Conservation (phyloP, 345 rosid genomes). For the Salix viminalis region DNA sequence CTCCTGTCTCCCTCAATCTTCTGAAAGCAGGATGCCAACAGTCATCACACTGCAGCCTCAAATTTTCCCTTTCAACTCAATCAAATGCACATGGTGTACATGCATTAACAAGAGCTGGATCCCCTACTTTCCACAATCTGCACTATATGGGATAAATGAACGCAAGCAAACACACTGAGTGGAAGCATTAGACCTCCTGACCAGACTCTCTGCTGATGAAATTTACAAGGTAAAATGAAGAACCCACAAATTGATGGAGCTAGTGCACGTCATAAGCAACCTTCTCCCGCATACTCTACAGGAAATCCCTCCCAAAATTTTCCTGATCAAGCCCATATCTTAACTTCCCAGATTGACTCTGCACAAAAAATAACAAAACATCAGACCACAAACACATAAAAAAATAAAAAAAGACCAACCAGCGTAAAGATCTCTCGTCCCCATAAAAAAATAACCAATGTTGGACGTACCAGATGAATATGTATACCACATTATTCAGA, state of each 20-base stretch:
- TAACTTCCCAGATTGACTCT: constrained; percentile 36
- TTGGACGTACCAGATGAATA: neutral
- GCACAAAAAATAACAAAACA: constrained; percentile 17
- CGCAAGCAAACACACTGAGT: constrained; percentile 46
- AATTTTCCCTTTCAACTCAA: constrained; percentile 12
- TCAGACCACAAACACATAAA: constrained; percentile 1
- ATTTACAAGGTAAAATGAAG: constrained; percentile 36
- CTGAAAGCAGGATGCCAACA: constrained; percentile 11
- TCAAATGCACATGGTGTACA: constrained; percentile 24
- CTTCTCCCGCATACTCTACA: constrained; percentile 27
- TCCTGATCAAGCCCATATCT: constrained; percentile 27
- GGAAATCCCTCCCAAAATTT: constrained; percentile 24
- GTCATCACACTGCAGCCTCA: constrained; percentile 19
- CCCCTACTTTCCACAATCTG: constrained; percentile 30
- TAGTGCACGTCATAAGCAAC: constrained; percentile 13
- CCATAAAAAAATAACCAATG: neutral
- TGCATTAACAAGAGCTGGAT: constrained; percentile 23
- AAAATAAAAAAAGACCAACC: neutral
- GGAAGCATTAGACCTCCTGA: constrained; percentile 37
- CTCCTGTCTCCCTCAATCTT: constrained; percentile 27
- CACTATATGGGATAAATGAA: constrained; percentile 23
- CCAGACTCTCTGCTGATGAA: constrained; percentile 20
- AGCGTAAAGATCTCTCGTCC: neutral
- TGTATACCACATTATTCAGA: neutral
- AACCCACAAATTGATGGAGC: constrained; percentile 38